These are phyloP conservation scores for Barbarea vulgaris DNA, from an alignment of 345 rosid species.

Conservation along the genomic window DNA sequence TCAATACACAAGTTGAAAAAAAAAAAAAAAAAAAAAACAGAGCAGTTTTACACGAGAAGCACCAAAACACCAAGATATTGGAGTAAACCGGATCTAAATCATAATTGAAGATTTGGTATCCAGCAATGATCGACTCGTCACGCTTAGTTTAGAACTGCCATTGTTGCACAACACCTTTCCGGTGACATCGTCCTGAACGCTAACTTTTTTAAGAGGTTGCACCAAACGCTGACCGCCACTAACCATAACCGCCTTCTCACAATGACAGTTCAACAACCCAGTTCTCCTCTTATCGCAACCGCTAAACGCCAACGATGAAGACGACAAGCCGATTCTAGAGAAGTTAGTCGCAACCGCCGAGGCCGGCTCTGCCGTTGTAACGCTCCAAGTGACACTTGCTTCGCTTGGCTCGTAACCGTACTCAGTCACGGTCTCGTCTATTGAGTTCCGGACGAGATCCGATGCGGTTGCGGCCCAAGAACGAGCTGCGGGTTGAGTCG, in stretches of 20 bases:
- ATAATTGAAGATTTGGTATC: slow-evolving; percentile 14
- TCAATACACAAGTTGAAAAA: slow-evolving; percentile 3
- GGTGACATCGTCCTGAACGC: neutral
- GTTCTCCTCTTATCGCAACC: slow-evolving; percentile 38
- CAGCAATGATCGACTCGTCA: slow-evolving; percentile 19
- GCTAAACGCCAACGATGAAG: neutral
- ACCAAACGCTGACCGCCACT: slow-evolving; percentile 26
- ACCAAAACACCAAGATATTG: neutral
- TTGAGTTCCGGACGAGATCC: slow-evolving; percentile 50
- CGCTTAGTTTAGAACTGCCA: slow-evolving; percentile 31
- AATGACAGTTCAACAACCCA: slow-evolving; percentile 63
- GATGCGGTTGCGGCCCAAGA: slow-evolving; percentile 29
- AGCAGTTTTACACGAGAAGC: slow-evolving; percentile 1
- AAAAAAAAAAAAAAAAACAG: neutral
- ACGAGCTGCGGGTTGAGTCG: slow-evolving; percentile 57
- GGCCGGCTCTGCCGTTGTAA: slow-evolving; percentile 66
- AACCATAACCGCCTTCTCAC: slow-evolving; percentile 70
- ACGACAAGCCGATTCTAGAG: slow-evolving; percentile 51
- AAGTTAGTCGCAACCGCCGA: slow-evolving; percentile 49
- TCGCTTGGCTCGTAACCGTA: slow-evolving; percentile 83
- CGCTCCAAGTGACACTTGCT: slow-evolving; percentile 91
- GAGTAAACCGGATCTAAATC: slow-evolving; percentile 6
- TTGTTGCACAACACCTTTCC: slow-evolving; percentile 34
- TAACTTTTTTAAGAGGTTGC: slow-evolving; percentile 19
- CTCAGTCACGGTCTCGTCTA: slow-evolving; percentile 66